These are phyloP conservation scores for Xerocomellus dryophilus DNA, from an alignment of 768 basidiomycete genomes.

Conservation along the genomic window DNA sequence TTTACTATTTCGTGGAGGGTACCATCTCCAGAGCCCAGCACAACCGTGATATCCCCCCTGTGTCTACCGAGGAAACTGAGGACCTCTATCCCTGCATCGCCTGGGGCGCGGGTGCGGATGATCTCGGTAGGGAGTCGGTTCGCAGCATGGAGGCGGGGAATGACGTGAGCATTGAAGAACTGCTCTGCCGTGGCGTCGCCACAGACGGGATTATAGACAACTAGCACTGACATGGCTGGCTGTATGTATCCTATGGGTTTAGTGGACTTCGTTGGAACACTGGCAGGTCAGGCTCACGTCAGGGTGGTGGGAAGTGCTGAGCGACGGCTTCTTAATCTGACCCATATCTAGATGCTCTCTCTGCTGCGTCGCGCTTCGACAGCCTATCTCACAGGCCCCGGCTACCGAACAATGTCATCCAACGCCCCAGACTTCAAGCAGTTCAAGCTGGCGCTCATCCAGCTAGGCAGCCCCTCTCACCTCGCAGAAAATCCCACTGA, in stretches of 20 bases:
- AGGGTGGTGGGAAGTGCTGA: background rate
- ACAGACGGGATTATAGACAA: slow-evolving; percentile 74
- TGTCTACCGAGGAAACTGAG: slow-evolving; percentile 38
- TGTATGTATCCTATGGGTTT: background rate
- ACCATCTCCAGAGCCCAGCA: slow-evolving; percentile 86
- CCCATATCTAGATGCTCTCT: slow-evolving; percentile 10
- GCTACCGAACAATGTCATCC: slow-evolving; percentile 25
- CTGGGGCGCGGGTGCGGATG: slow-evolving; percentile 48
- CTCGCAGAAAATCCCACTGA: slow-evolving; percentile 31
- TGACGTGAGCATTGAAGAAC: slow-evolving; percentile 58
- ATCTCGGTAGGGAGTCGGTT: slow-evolving; percentile 35
- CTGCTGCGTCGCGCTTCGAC: slow-evolving; percentile 11
- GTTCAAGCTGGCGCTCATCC: slow-evolving; percentile 86
- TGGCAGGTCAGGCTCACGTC: slow-evolving; percentile 1
- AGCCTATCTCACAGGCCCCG: background rate
- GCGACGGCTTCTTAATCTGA: background rate
- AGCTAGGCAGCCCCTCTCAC: slow-evolving; percentile 71
- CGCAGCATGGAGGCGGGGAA: slow-evolving; percentile 54
- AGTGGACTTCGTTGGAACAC: background rate
- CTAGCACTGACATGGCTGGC: slow-evolving; percentile 48
- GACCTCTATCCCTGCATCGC: slow-evolving; percentile 54
- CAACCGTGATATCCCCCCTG: slow-evolving; percentile 39
- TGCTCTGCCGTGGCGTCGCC: slow-evolving; percentile 56
- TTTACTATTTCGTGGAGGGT: slow-evolving; percentile 89
- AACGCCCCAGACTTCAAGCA: slow-evolving; percentile 49